Percentiles rank a stretch among this genome's conserved stretches.
phyloP scores from a whole-genome alignment of 1,139 yeast species.

The Kodamaea plutei region DNA sequence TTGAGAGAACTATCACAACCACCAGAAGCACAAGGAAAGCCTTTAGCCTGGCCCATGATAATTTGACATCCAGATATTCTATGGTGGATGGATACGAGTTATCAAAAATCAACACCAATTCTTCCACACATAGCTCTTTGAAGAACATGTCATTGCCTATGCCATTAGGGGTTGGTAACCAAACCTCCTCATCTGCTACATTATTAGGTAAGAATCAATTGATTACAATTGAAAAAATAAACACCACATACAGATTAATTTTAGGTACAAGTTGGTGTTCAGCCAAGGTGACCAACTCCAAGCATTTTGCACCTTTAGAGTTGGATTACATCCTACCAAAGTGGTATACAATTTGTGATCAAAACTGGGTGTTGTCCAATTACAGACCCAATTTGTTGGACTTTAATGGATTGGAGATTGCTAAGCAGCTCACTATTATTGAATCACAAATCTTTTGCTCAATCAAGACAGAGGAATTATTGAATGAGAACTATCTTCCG shows the following conservation, averaged over 20 bases:
- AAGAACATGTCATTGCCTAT: conserved; percentile 39
- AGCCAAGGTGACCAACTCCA: conserved; percentile 23
- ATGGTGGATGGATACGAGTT: conserved; percentile 52
- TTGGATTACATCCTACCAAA: conserved; percentile 27
- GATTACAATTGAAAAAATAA: conserved; percentile 41
- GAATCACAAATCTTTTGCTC: conserved; percentile 70
- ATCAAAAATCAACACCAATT: conserved; percentile 42
- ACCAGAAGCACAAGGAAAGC: conserved; percentile 26
- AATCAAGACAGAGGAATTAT: conserved; percentile 66
- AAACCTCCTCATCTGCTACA: conserved; percentile 36
- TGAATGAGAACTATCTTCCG: conserved; percentile 68
- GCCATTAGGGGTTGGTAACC: conserved; percentile 43
- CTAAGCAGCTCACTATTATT: conserved; percentile 78
- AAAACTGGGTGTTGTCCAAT: conserved; percentile 44
- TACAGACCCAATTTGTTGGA: conserved; percentile 57
- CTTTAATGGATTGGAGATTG: conserved; percentile 75
- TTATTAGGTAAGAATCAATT: conserved; percentile 38
- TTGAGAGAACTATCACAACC: conserved; percentile 43
- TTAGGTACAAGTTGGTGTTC: conserved; percentile 49
- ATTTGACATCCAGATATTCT: conserved; percentile 36
- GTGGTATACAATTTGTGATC: conserved; percentile 41
- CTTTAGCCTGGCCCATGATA: conserved; percentile 15
- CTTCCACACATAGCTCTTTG: conserved; percentile 35
- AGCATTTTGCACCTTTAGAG: conserved; percentile 27
- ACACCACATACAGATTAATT: conserved; percentile 47